phyloP scores from a whole-genome alignment of 495 filamentous ascomycete species.

The Penicillium atrosanguineum region DNA sequence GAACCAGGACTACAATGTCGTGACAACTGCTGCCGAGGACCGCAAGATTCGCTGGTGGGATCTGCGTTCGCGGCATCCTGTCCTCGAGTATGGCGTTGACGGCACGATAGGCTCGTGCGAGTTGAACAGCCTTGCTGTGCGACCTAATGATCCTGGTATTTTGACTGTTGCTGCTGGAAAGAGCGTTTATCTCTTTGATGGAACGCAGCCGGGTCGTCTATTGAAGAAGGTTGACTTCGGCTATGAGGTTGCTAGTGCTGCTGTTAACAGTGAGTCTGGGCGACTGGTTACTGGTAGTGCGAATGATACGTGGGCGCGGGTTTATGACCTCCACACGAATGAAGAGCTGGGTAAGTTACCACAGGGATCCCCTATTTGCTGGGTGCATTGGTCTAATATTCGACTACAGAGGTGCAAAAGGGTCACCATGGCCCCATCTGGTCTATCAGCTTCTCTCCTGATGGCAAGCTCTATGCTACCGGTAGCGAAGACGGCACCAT shows the following conservation, averaged over 20 bases:
- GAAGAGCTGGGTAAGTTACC: slow-evolving; percentile 65
- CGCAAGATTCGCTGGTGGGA: slow-evolving; percentile 95
- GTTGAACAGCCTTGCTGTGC: slow-evolving; percentile 55
- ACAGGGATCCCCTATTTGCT: not conserved
- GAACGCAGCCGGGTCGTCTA: slow-evolving; percentile 61
- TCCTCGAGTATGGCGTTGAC: slow-evolving; percentile 70
- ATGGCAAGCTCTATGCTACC: slow-evolving; percentile 92
- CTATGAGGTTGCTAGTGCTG: slow-evolving; percentile 86
- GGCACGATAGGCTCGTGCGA: slow-evolving; percentile 90
- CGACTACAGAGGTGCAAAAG: slow-evolving; percentile 74
- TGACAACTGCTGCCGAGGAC: slow-evolving; percentile 88
- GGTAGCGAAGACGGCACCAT: slow-evolving; percentile 97
- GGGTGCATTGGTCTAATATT: slow-evolving; percentile 20
- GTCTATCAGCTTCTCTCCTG: slow-evolving; percentile 90
- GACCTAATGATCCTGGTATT: slow-evolving; percentile 44
- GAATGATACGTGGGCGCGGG: slow-evolving; percentile 89
- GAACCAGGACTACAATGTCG: slow-evolving; percentile 78
- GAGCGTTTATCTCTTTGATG: slow-evolving; percentile 88
- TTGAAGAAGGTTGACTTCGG: slow-evolving; percentile 73
- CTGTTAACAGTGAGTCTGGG: slow-evolving; percentile 73
- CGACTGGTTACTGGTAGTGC: slow-evolving; percentile 83
- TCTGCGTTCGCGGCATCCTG: slow-evolving; percentile 65
- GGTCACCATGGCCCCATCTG: slow-evolving; percentile 97
- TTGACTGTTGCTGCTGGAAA: slow-evolving; percentile 72
- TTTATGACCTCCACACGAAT: slow-evolving; percentile 81